These are phyloP conservation scores for Microthlaspi erraticum DNA, from an alignment of 345 rosid genomes.

Conservation along the genomic window DNA sequence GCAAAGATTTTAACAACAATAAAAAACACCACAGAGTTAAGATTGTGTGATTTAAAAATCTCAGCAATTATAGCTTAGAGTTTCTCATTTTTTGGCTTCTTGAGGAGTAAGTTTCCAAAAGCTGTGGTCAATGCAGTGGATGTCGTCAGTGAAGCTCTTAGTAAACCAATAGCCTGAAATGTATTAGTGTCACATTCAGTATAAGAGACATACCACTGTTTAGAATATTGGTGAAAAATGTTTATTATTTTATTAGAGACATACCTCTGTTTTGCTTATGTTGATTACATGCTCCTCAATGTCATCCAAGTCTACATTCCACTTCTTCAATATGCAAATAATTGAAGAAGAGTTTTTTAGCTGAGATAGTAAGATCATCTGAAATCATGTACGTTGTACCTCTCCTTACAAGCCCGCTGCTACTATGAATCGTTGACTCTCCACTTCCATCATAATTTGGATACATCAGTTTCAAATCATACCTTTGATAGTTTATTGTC, in stretches of 20 bases:
- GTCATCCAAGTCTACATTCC: constrained; percentile 2
- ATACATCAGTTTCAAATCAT: constrained; percentile 1
- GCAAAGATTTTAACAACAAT: too few relatives aligned
- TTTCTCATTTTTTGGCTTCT: constrained; percentile 24
- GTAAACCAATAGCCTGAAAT: constrained; percentile 4
- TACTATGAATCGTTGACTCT: not conserved
- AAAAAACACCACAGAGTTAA: too few relatives aligned
- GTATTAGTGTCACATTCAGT: not conserved
- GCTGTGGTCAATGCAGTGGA: too few relatives aligned
- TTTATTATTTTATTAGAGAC: too few relatives aligned
- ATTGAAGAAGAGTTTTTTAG: not conserved
- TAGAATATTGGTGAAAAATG: too few relatives aligned
- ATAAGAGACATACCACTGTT: too few relatives aligned
- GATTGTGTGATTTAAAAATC: not conserved
- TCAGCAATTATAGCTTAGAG: constrained; percentile 2
- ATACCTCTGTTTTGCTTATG: constrained; percentile 9
- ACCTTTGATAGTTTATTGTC: not conserved
- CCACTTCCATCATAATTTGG: not conserved
- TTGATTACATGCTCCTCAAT: constrained; percentile 21
- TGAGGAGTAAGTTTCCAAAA: not conserved
- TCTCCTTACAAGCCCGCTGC: constrained; percentile 12
- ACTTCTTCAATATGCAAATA: not conserved
- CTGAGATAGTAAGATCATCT: constrained; percentile 14
- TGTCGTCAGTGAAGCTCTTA: constrained; percentile 19
- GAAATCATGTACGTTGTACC: too few relatives aligned